Base-by-base conservation (phyloP, 1,284 basidiomycete genomes). In the Puccinia polysora region DNA sequence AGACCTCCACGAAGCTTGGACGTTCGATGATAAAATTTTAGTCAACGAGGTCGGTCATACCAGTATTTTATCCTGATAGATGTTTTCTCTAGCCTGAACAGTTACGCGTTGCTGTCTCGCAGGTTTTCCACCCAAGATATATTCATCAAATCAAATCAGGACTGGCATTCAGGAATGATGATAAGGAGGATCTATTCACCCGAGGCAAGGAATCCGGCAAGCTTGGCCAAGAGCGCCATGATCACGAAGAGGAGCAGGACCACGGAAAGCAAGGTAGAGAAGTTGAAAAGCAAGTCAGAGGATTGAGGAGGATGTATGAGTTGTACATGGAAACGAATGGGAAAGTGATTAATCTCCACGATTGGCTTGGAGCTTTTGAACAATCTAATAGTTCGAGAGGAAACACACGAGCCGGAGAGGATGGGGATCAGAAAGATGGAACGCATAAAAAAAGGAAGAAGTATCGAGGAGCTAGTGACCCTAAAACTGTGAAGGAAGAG, bases 251-350 rank as follows among this genome's bases (percentile, higher is more conserved):
- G n/a, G 36, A 38, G 4, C 38, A 52, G n/a, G 34, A 30, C 20
- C 28, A 47, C 18, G 10, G 15, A 40, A 34, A n/a, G 30, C 14
- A 14, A 47, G 52, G 43, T 5, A 15, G 25, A 10, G 20, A 36
- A 23, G 50, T 25, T 23, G 25, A 18, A 12, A 36, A 53, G 40
- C 7, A 52, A 40, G 49, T 38, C 20, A 40, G 50, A 49, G 47
- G 52, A 12, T 36, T 65, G 49, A 40, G 63, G 14, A 65, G 63
- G 52, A 43, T 65, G 52, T 65, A 65, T 32, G 49, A 55, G 28
- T 55, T 65, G 40, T 65, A 65, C 52, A 65, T 53, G 52, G 63
- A 65, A 28, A 53, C 63, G 0, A 55, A 55, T 53, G 63, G 63
- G 18, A 65, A 55, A 36, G 40, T 52, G 20, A 65, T 65, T 23